These are phyloP conservation scores for Penicillium sp. DNA, from an alignment of 2,329 filamentous ascomycete genomes.

Conservation along the genomic window DNA sequence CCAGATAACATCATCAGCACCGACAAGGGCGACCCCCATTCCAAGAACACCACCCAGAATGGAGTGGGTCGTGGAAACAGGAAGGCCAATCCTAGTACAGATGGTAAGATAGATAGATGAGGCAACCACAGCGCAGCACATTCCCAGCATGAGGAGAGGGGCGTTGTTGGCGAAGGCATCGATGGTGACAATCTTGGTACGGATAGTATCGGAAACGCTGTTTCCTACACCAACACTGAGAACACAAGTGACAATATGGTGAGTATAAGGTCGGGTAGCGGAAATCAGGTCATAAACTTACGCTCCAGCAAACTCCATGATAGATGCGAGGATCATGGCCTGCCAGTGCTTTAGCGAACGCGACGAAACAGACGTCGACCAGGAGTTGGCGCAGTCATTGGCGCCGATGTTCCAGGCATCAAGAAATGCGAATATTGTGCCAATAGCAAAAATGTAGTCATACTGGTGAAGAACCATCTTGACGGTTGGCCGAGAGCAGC, in stretches of 20 bases:
- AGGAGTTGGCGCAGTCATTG: conserved; percentile 1
- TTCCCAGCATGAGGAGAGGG: neutral
- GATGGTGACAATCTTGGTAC: neutral
- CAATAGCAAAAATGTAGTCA: neutral
- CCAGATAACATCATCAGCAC: neutral
- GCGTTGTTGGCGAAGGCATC: neutral
- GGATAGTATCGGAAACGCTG: neutral
- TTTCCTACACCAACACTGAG: neutral
- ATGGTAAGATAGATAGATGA: neutral
- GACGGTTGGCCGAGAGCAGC: neutral
- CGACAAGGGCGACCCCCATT: neutral
- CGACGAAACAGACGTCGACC: neutral
- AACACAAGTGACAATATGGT: neutral
- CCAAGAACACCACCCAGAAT: neutral
- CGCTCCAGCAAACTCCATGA: conserved; percentile 1
- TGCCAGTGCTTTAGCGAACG: neutral
- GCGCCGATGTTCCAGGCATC: neutral
- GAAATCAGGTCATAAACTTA: neutral
- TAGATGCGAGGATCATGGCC: neutral
- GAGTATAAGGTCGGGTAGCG: neutral
- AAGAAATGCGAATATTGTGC: neutral
- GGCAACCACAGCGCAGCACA: neutral
- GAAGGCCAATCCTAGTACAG: neutral
- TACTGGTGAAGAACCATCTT: neutral
- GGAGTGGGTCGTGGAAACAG: neutral